A percentile compares a stretch with the other conserved stretches of the same genome.
Conservation (phyloP, 106 monocot genomes). For the Phalaenopsis equestris region DNA sequence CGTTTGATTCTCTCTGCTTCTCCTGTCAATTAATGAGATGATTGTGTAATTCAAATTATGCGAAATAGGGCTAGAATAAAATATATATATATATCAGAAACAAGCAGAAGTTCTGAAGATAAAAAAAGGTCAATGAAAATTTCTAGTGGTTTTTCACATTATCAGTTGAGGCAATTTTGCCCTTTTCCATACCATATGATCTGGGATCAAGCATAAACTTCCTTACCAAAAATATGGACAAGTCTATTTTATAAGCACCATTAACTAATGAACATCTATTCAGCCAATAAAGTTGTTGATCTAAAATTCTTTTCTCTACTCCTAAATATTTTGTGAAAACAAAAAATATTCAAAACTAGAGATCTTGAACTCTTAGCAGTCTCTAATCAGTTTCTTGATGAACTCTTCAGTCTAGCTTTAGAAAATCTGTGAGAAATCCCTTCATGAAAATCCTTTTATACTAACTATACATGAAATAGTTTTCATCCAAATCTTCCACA, state of each 20-base stretch:
- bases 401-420: too few relatives aligned
- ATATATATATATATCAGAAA: not conserved
- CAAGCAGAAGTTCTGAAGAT: not conserved
- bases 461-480: too few relatives aligned
- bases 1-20: constrained; percentile 62
- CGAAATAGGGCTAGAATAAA: not conserved
- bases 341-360: too few relatives aligned
- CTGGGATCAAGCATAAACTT: too few relatives aligned
- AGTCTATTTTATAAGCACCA: not conserved
- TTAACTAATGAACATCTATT: not conserved
- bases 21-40: constrained; percentile 18
- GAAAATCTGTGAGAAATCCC: too few relatives aligned
- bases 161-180: too few relatives aligned
- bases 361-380: too few relatives aligned
- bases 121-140: not conserved
- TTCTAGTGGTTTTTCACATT: not conserved
- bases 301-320: not conserved
- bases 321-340: too few relatives aligned
- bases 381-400: too few relatives aligned
- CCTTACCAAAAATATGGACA: not conserved
- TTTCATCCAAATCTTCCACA: too few relatives aligned
- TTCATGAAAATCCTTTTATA: too few relatives aligned
- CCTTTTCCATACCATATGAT: too few relatives aligned
- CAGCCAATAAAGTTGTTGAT: not conserved
- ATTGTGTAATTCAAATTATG: not conserved